Evolutionary conservation across 352 stramenopile species (phyloP), one percentile per base, ranked within the genome.

Genomic region (Pythium phragmitis): DNA sequence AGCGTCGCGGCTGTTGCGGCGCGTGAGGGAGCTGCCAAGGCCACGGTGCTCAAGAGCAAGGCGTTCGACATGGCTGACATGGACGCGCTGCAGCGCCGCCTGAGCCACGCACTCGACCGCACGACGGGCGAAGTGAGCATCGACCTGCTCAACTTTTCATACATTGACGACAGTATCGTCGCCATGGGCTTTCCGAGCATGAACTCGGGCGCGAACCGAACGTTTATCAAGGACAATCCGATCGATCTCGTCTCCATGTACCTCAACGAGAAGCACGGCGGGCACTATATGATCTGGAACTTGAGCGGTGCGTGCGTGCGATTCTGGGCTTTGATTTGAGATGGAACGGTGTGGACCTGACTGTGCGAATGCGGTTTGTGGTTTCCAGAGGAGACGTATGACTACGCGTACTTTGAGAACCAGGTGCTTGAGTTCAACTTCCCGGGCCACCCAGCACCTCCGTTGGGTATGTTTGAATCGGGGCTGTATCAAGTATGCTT

Each of bases 231-330:
- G 60, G 88, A 96, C 58, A 96, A 97, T 68, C 84, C 87, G 26
- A 96, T 96, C 69, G 87, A 97, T 47, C 65, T 95, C 34, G 89
- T 99, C 17, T 80, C 89, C 26, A 93, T 97, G 69, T 96, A 99
- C 70, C 74, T 99, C n/a, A 88, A 97, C 66, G 82, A 86, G 19
- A 89, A 94, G 61, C 97, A 99, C 66, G 74, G 74, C 13, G 92
- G 92, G n/a, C 83, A 97, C 63, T 99, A 97, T 74, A 98, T 99
- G 92, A 97, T 99, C 60, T 99, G 94, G 93, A 99, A 99, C 76
- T 72, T 99, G 17, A 98, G 87, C 61, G 80, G 80, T 89, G 65
- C 43, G 62, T 58, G 60, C 34, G 7, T 39, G 34, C 34, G 11
- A 39, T 6, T 30, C 26, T 30, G 37, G 21, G 37, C 11, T 50